These are phyloP conservation scores for Moricandia moricandioides DNA, from an alignment of 345 rosid genomes.

Conservation along the genomic window DNA sequence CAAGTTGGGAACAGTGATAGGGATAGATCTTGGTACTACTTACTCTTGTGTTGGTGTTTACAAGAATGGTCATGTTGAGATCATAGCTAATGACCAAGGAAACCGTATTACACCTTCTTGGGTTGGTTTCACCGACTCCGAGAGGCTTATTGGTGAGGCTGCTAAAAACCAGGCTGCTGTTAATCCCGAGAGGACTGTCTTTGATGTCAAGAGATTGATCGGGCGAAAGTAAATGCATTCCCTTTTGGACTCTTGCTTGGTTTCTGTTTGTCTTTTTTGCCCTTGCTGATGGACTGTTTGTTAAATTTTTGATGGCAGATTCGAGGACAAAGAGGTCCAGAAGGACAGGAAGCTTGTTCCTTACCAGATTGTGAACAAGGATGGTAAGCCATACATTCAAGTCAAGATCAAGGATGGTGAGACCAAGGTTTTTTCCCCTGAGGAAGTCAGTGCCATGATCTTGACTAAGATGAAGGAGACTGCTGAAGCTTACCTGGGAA, in stretches of 20 bases:
- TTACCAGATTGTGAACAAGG: background rate
- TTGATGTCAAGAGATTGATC: background rate
- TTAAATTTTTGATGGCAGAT: background rate
- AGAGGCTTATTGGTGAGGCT: background rate
- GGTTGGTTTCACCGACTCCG: background rate
- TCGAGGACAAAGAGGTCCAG: background rate
- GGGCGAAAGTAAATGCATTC: background rate
- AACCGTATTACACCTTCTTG: background rate
- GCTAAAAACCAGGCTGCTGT: background rate
- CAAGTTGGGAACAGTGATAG: background rate
- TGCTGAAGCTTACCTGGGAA: background rate
- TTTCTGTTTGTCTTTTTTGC: background rate
- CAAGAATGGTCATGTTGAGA: background rate
- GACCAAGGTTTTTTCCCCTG: background rate
- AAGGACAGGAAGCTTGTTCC: background rate
- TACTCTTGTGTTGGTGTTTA: background rate
- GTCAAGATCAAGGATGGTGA: background rate
- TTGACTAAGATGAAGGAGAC: background rate
- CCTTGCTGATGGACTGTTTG: background rate
- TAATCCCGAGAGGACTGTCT: background rate
- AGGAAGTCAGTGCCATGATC: background rate
- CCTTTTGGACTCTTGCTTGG: background rate
- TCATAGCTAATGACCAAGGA: background rate
- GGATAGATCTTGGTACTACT: background rate
- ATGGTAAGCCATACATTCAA: background rate